Evolutionary conservation across 78 protist species (phyloP).

Genomic region (Tieghemostelium lacteum): DNA sequence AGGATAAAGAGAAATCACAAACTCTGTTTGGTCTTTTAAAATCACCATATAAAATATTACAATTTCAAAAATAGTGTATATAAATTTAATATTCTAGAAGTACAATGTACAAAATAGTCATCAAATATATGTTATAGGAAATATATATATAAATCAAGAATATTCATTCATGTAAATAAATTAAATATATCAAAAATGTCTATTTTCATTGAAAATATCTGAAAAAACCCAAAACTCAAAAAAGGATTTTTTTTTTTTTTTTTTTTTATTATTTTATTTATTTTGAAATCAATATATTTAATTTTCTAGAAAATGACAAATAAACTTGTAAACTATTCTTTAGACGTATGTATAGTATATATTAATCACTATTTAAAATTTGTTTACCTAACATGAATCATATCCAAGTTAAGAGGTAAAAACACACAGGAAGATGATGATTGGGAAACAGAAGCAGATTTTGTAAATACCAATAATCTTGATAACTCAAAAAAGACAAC

Average conservation of each 20-base stretch:
- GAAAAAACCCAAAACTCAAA: not conserved
- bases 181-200: too few species aligned
- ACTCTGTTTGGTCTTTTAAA: not conserved
- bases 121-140: too few species aligned
- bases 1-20: not conserved
- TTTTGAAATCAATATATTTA: not conserved
- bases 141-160: too few species aligned
- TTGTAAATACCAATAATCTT: slow-evolving; percentile 61
- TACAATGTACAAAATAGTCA: too few species aligned
- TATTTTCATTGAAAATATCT: not conserved
- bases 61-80: too few species aligned
- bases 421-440: slow-evolving; percentile 47
- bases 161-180: too few species aligned
- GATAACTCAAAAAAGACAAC: slow-evolving; percentile 65
- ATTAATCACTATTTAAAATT: not conserved
- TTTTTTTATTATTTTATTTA: not conserved
- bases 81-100: too few species aligned
- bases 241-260: slow-evolving; percentile 13
- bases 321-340: not conserved
- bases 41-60: too few species aligned
- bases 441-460: slow-evolving; percentile 74
- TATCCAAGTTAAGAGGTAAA: slow-evolving; percentile 3
- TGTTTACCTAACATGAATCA: too few species aligned
- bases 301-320: slow-evolving; percentile 39
- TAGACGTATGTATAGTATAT: slow-evolving; percentile 32